A percentile compares a stretch with the other conserved stretches of the same genome.
Evolutionary conservation across 306 rosid genomes (phyloP).

Genomic region (Gillenia trifoliata): DNA sequence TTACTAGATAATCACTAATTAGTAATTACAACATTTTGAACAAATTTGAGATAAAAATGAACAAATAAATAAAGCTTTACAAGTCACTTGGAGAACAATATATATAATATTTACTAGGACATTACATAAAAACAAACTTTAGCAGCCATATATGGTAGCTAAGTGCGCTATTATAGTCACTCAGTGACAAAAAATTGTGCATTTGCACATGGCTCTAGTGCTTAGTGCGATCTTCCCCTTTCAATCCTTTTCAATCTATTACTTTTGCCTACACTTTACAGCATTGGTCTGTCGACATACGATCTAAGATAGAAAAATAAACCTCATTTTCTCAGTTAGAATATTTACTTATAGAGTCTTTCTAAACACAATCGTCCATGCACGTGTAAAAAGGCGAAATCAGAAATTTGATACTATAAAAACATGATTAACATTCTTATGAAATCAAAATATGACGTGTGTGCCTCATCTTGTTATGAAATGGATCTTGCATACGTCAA

Average conservation of each 20-base stretch:
- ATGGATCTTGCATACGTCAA: background rate
- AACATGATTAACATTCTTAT: background rate
- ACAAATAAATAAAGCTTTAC: background rate
- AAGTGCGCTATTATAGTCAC: too few relatives aligned
- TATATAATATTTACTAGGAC: background rate
- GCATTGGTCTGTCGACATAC: background rate
- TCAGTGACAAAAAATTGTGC: too few relatives aligned
- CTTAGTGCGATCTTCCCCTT: background rate
- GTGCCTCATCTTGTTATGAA: background rate
- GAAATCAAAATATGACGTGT: background rate
- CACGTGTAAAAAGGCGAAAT: rapidly evolving
- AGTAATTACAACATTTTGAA: too few relatives aligned
- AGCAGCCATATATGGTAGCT: background rate
- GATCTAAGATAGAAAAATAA: background rate
- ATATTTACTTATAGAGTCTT: background rate
- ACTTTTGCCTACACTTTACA: background rate
- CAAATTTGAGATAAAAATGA: too few relatives aligned
- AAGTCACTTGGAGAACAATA: background rate
- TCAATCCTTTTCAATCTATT: background rate
- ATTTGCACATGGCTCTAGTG: background rate
- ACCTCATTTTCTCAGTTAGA: background rate
- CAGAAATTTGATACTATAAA: background rate
- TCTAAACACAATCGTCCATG: background rate
- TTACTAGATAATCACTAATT: too few relatives aligned
- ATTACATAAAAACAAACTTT: background rate